Conservation (phyloP, 1,284 basidiomycete genomes). For the Ganoderma sinense region DNA sequence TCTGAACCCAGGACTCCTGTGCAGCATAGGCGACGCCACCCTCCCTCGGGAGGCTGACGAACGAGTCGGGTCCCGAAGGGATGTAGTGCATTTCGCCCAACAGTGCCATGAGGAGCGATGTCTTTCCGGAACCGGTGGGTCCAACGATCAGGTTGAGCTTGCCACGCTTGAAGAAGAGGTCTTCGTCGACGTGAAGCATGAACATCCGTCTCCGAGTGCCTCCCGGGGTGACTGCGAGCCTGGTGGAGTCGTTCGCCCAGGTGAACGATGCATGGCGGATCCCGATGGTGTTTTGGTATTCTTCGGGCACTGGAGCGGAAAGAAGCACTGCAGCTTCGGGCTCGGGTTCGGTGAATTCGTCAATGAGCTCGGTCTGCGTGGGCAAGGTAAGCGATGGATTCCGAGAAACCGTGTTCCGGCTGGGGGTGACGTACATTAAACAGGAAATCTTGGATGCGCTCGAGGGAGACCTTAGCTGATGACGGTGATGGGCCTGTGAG, state of each 20-base stretch:
- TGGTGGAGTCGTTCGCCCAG: constrained; percentile 42
- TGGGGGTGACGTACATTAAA: constrained; percentile 48
- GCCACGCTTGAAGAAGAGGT: constrained; percentile 64
- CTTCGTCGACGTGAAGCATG: constrained; percentile 55
- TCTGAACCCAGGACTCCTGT: constrained; percentile 81
- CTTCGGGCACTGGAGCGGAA: constrained; percentile 15
- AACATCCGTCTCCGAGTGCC: constrained; percentile 47
- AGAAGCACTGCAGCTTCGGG: constrained; percentile 4
- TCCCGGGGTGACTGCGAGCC: constrained; percentile 37
- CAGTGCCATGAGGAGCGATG: constrained; percentile 62
- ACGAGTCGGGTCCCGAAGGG: constrained; percentile 58
- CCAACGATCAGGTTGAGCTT: constrained; percentile 72
- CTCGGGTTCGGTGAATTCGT: constrained; percentile 47
- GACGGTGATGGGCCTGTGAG: neutral
- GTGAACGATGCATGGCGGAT: constrained; percentile 53
- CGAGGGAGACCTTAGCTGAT: constrained; percentile 52
- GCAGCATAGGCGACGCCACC: constrained; percentile 78
- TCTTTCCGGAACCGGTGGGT: constrained; percentile 63
- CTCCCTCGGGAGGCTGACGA: constrained; percentile 71
- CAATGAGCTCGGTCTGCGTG: constrained; percentile 55
- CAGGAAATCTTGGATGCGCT: constrained; percentile 56
- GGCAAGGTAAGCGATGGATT: neutral
- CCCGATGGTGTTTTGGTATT: constrained; percentile 42
- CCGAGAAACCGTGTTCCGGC: no score
- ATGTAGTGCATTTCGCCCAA: constrained; percentile 72